Percentiles rank a stretch among this genome's conserved stretches.
Conservation (phyloP, 139 green algal species). For the Astrephomene gubernaculifera region DNA sequence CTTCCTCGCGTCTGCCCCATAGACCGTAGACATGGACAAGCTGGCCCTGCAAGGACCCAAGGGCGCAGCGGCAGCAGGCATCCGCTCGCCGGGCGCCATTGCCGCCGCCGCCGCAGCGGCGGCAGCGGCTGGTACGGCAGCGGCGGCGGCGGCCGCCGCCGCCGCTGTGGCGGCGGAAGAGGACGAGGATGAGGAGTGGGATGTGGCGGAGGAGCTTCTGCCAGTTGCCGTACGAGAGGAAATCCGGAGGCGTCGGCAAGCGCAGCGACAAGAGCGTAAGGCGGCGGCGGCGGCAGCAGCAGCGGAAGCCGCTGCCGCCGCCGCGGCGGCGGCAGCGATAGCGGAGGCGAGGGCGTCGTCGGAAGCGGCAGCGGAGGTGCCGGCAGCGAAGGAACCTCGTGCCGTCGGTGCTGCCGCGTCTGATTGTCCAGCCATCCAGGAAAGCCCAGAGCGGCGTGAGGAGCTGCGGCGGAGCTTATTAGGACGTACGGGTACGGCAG, state of each 20-base stretch:
- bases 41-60: conserved; percentile 24
- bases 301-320: background rate
- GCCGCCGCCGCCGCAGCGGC: background rate
- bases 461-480: background rate
- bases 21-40: conserved; percentile 31
- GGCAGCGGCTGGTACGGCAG: background rate
- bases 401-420: background rate
- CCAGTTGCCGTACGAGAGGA: conserved; percentile 2
- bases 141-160: background rate
- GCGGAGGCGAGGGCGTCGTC: background rate
- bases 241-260: background rate
- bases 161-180: background rate
- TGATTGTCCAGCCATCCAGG: background rate
- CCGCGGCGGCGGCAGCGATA: background rate
- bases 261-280: background rate
- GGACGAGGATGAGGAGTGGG: background rate
- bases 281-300: background rate
- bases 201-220: conserved; percentile 36
- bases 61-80: conserved; percentile 2
- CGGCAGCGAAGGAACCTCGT: too few relatives aligned
- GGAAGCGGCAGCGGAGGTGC: background rate
- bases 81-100: background rate
- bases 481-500: background rate
- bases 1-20: too few relatives aligned
- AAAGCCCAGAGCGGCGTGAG: background rate